A percentile compares a stretch with the other conserved stretches of the same genome.
Evolutionary conservation across 1,139 yeast species (phyloP).

Genomic region (Yamadazyma dushanensis): DNA sequence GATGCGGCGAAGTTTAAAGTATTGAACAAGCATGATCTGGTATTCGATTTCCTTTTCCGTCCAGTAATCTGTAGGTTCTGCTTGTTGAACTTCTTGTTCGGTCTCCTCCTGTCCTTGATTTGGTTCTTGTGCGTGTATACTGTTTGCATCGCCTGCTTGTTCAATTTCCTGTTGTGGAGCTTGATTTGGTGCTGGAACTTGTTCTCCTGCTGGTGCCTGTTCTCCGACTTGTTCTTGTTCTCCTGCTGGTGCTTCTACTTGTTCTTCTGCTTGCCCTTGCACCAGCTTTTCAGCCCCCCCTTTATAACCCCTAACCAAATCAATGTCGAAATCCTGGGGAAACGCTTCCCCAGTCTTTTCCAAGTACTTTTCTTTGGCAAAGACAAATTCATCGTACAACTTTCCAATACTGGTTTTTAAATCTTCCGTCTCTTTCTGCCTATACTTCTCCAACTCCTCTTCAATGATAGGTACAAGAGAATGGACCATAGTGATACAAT

Average conservation of each 20-base stretch:
- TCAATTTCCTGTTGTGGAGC: slow-evolving; percentile 1
- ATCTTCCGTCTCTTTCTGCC: slow-evolving; percentile 20
- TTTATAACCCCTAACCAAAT: not conserved
- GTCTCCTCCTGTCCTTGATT: too few species aligned
- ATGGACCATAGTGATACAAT: slow-evolving; percentile 22
- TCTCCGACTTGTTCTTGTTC: slow-evolving; percentile 1
- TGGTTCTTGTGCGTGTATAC: too few species aligned
- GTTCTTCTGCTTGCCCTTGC: not conserved
- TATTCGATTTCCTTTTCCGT: slow-evolving; percentile 3
- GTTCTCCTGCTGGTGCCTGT: not conserved
- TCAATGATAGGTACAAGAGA: slow-evolving; percentile 17
- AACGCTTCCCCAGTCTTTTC: slow-evolving; percentile 3
- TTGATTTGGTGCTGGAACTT: not conserved
- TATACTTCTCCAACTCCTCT: slow-evolving; percentile 20
- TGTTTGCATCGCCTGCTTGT: not conserved
- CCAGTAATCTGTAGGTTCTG: too few species aligned
- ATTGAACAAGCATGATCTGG: slow-evolving; percentile 13
- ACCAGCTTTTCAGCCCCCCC: not conserved
- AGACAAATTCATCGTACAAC: slow-evolving; percentile 9
- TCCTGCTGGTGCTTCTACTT: slow-evolving; percentile 1
- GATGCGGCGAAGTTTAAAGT: slow-evolving; percentile 8
- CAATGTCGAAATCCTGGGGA: slow-evolving; percentile 4
- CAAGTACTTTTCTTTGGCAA: slow-evolving; percentile 1
- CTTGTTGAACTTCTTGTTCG: too few species aligned
- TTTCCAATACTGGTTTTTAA: slow-evolving; percentile 14